Conservation (phyloP, 768 basidiomycete species). For the Lactarius deliciosus region DNA sequence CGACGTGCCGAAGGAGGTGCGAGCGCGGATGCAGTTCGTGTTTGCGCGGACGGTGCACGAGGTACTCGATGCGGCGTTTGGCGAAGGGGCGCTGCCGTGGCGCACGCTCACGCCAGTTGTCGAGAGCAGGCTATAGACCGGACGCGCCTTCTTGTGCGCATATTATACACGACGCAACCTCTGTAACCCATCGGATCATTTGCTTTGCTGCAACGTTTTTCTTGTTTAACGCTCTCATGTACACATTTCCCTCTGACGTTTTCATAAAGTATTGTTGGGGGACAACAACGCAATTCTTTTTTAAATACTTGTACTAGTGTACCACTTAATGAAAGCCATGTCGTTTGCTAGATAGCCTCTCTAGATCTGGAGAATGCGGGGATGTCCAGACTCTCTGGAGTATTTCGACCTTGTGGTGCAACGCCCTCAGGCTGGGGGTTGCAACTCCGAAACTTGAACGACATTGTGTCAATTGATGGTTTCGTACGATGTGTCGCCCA, state of each 20-base stretch:
- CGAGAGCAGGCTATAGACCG: constrained; percentile 50
- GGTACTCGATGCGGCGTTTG: constrained; percentile 82
- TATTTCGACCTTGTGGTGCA: too few species aligned
- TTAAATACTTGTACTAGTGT: neutral
- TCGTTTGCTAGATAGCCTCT: neutral
- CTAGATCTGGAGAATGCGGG: constrained; percentile 49
- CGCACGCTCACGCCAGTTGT: constrained; percentile 47
- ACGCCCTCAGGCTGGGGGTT: too few species aligned
- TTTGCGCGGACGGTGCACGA: constrained; percentile 80
- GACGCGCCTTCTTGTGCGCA: too few species aligned
- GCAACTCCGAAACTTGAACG: too few species aligned
- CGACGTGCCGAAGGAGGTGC: constrained; percentile 73
- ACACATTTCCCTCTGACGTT: neutral
- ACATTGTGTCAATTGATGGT: too few species aligned
- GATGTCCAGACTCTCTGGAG: too few species aligned
- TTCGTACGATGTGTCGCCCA: too few species aligned
- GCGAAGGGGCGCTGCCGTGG: constrained; percentile 68
- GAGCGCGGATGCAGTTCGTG: constrained; percentile 73
- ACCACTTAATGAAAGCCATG: neutral
- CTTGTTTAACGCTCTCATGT: neutral
- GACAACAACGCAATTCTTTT: neutral
- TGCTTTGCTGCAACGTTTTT: neutral
- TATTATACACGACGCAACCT: too few species aligned
- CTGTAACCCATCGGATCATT: neutral
- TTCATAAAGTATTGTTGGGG: neutral